Conservation (phyloP, 2,329 filamentous ascomycete species). For the Fusarium globosum region DNA sequence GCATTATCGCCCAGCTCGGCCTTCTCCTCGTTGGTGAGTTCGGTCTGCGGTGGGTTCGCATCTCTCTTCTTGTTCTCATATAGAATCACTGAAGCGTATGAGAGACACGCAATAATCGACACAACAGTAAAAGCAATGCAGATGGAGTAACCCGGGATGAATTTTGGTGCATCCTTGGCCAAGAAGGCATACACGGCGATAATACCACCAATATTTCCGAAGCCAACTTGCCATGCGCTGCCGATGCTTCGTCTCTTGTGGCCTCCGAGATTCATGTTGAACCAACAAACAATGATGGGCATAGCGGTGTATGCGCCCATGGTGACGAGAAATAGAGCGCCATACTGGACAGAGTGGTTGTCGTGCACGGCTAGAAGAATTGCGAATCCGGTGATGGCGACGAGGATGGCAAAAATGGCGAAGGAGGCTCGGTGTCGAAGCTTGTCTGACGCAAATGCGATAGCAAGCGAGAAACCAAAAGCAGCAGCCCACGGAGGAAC, state of each 20-base stretch:
- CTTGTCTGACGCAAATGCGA: slow-evolving; percentile 79
- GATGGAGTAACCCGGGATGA: slow-evolving; percentile 79
- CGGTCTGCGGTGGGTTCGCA: slow-evolving; percentile 53
- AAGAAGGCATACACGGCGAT: slow-evolving; percentile 79
- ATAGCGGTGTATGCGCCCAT: slow-evolving; percentile 87
- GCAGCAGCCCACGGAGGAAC: slow-evolving; percentile 73
- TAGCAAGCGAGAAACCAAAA: slow-evolving; percentile 81
- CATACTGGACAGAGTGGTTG: slow-evolving; percentile 76
- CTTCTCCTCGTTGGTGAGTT: slow-evolving; percentile 72
- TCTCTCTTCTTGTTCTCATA: slow-evolving; percentile 71
- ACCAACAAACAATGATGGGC: slow-evolving; percentile 88
- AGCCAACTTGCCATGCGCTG: slow-evolving; percentile 80
- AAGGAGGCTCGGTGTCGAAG: slow-evolving; percentile 80
- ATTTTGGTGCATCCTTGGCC: slow-evolving; percentile 73
- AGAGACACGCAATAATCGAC: slow-evolving; percentile 68
- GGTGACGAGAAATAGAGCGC: slow-evolving; percentile 82
- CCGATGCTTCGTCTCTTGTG: slow-evolving; percentile 78
- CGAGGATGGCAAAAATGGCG: slow-evolving; percentile 72
- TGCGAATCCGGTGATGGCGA: slow-evolving; percentile 79
- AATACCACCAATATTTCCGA: slow-evolving; percentile 84
- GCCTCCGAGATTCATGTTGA: slow-evolving; percentile 81
- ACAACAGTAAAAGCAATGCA: slow-evolving; percentile 79
- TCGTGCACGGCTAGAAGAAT: slow-evolving; percentile 79
- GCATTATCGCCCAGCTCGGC: slow-evolving; percentile 68
- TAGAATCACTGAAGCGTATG: slow-evolving; percentile 70